Conservation (phyloP, 139 green algal genomes). For the Asterochloris sp. region DNA sequence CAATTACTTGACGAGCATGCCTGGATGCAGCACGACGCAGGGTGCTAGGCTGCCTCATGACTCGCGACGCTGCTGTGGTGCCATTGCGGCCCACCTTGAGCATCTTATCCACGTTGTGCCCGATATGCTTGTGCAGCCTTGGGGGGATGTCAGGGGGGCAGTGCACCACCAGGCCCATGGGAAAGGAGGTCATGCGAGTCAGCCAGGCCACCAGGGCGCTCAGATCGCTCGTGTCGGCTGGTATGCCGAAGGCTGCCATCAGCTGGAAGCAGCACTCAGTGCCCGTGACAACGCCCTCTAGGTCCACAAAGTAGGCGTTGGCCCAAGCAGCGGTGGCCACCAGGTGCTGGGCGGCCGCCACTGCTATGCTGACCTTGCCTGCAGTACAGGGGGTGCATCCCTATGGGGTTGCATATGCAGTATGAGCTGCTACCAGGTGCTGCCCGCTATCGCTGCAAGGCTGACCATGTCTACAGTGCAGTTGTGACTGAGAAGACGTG, state of each 20-base stretch:
- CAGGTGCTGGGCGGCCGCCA: constrained; percentile 5
- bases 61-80: no score
- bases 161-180: constrained; percentile 10
- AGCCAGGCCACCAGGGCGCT: constrained; percentile 17
- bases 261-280: constrained; percentile 9
- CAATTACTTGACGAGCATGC: no score
- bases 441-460: no score
- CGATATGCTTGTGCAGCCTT: constrained; percentile 11
- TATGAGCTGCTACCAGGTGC: no score
- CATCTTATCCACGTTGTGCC: constrained; percentile 11
- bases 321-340: constrained; percentile 2
- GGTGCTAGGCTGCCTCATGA: no score
- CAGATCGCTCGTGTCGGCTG: constrained; percentile 6
- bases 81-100: constrained; percentile 5
- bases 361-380: constrained; percentile 15
- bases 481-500: no score
- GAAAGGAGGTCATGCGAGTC: not conserved
- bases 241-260: constrained; percentile 18
- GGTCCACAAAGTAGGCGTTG: constrained; percentile 17
- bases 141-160: constrained; percentile 1
- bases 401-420: no score
- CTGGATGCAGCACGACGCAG: no score
- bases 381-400: not conserved
- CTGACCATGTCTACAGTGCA: no score
- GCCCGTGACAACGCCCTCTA: not conserved